Conservation (phyloP, 2,329 filamentous ascomycete species). For the Fusarium neocosmosporiellum region DNA sequence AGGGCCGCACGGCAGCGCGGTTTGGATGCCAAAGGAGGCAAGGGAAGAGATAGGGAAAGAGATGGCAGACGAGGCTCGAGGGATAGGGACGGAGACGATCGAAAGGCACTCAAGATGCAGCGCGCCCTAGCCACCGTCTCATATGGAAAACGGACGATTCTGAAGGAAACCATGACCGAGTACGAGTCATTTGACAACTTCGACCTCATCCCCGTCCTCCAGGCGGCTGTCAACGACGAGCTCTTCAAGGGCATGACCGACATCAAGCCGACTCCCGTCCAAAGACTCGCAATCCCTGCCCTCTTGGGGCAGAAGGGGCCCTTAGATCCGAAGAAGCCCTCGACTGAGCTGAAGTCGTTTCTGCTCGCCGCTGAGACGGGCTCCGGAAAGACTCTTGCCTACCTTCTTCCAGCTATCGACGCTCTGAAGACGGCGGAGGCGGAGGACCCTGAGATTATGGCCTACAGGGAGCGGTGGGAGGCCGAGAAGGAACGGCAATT, state of each 20-base stretch:
- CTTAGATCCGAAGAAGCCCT: slow-evolving; percentile 45
- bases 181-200: slow-evolving; percentile 87
- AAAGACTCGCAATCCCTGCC: slow-evolving; percentile 87
- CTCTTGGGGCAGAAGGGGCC: slow-evolving; percentile 69
- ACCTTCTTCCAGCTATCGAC: slow-evolving; percentile 86
- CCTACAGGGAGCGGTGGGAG: slow-evolving; percentile 66
- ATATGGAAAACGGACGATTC: slow-evolving; percentile 71
- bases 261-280: slow-evolving; percentile 86
- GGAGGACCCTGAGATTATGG: slow-evolving; percentile 66
- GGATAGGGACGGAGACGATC: slow-evolving; percentile 52
- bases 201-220: slow-evolving; percentile 76
- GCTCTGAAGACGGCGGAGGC: slow-evolving; percentile 83
- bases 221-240: slow-evolving; percentile 77
- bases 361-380: slow-evolving; percentile 95
- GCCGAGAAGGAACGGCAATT: slow-evolving; percentile 68
- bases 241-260: slow-evolving; percentile 80
- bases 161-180: slow-evolving; percentile 69
- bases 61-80: slow-evolving; percentile 47
- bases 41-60: slow-evolving; percentile 45
- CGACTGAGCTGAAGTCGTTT: slow-evolving; percentile 64
- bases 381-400: slow-evolving; percentile 95
- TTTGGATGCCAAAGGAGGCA: slow-evolving; percentile 31
- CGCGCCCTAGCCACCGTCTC: slow-evolving; percentile 79
- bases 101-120: slow-evolving; percentile 95
- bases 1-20: slow-evolving; percentile 28